These are phyloP conservation scores for Blastocystis sp. DNA, from an alignment of 352 stramenopile genomes.

Conservation along the genomic window DNA sequence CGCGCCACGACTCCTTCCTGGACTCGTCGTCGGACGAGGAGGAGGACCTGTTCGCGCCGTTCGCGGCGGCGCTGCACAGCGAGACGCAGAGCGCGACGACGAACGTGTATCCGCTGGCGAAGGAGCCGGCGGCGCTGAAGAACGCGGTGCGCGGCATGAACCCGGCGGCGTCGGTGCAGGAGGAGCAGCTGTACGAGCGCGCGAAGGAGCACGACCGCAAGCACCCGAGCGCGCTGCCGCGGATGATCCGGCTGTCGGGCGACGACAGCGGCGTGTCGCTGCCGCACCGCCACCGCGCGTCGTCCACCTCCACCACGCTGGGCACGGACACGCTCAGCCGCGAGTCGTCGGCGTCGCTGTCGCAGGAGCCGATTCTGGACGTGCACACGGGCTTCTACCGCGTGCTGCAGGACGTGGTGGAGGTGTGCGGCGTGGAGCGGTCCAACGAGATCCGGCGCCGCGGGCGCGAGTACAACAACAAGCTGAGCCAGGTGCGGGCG, in stretches of 20 bases:
- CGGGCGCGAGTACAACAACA: not conserved
- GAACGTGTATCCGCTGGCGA: not conserved
- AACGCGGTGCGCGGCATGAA: not conserved
- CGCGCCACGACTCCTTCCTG: not conserved
- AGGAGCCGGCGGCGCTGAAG: not conserved
- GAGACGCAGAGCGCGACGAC: not conserved
- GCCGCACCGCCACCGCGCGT: conserved; percentile 20
- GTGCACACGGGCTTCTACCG: not conserved
- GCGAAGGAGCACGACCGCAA: conserved; percentile 36
- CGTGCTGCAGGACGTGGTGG: conserved; percentile 18
- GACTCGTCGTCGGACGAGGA: conserved; percentile 6
- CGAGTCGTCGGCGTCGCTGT: not conserved
- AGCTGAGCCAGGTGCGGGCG: not conserved
- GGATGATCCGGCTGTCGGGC: not conserved
- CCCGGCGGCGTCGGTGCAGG: not conserved
- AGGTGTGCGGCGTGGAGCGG: conserved; percentile 13
- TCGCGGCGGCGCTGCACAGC: not conserved
- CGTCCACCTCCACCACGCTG: not conserved
- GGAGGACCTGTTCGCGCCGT: not conserved
- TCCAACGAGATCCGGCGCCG: not conserved
- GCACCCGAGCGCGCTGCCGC: not conserved
- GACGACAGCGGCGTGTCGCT: not conserved
- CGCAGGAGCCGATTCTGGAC: not conserved
- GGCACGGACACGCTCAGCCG: too few relatives aligned
- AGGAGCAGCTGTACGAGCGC: conserved; percentile 1